A percentile compares a stretch with the other conserved stretches of the same genome.
These are phyloP conservation scores for Rubia yunnanensis DNA, from an alignment of 257 asterid genomes.

Conservation along the genomic window DNA sequence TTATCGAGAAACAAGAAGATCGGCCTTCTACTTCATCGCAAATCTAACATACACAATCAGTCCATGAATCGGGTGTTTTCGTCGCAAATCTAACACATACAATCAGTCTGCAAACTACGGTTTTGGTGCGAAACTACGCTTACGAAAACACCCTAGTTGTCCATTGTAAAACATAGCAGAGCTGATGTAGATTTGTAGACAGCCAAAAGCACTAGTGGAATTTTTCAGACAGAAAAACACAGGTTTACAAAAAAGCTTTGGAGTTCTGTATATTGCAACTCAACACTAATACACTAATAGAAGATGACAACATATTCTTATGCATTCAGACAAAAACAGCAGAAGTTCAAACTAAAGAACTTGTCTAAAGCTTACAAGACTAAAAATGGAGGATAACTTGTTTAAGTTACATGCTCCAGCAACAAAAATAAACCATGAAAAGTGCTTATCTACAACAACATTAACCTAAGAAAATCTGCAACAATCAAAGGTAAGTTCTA, in stretches of 20 bases:
- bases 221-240: slow-evolving; percentile 1
- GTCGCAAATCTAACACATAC: too few relatives aligned
- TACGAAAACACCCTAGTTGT: too few relatives aligned
- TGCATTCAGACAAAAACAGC: neutral
- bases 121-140: too few relatives aligned
- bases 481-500: slow-evolving; percentile 20
- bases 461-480: neutral
- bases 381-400: neutral
- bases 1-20: slow-evolving; percentile 87
- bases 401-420: neutral
- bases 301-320: neutral
- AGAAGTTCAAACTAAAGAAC: neutral
- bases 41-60: slow-evolving; percentile 29
- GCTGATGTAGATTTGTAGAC: neutral
- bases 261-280: neutral
- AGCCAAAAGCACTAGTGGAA: neutral
- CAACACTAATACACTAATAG: neutral
- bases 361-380: neutral
- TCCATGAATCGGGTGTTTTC: neutral
- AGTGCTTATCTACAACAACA: neutral
- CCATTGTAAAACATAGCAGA: neutral
- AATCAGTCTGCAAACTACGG: too few relatives aligned
- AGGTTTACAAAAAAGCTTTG: neutral
- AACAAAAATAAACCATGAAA: neutral
- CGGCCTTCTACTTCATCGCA: slow-evolving; percentile 88